Evolutionary conservation across 2,329 filamentous ascomycete genomes (phyloP).

Genomic region (Lachnellula occidentalis): DNA sequence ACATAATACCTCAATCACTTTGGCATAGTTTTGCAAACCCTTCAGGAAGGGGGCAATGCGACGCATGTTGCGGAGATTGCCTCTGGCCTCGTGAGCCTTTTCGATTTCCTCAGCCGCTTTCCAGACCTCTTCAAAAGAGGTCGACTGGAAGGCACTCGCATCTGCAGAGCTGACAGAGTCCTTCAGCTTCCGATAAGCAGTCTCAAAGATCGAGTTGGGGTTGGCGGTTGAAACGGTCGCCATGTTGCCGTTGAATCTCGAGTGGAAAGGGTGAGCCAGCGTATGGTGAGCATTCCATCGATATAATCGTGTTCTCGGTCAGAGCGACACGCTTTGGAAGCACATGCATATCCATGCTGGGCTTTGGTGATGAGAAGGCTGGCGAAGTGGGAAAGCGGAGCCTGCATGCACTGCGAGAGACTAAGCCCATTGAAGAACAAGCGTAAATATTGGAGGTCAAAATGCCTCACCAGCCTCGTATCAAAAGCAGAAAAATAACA

Average conservation of each 20-base stretch:
- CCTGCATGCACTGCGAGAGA: too few species aligned
- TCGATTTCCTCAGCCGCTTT: conserved; percentile 36
- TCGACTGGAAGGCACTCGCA: conserved; percentile 20
- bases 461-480: too few species aligned
- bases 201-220: background rate
- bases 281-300: too few species aligned
- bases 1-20: conserved; percentile 38
- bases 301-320: too few species aligned
- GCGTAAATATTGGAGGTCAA: too few species aligned
- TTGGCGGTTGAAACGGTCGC: background rate
- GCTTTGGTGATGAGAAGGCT: too few species aligned
- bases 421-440: too few species aligned
- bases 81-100: conserved; percentile 33
- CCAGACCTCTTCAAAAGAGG: conserved; percentile 35
- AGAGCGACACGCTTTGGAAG: too few species aligned
- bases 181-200: background rate
- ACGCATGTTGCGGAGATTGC: conserved; percentile 38
- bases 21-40: conserved; percentile 38
- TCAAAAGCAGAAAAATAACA: too few species aligned
- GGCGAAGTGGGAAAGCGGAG: too few species aligned
- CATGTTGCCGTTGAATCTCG: background rate
- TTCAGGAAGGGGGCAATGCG: conserved; percentile 38
- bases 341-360: too few species aligned
- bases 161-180: background rate
- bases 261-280: too few species aligned